Percentiles rank a stretch among this genome's conserved stretches.
Evolutionary conservation across 441 rosid genomes (phyloP).

Genomic region (Jatropha multifida): DNA sequence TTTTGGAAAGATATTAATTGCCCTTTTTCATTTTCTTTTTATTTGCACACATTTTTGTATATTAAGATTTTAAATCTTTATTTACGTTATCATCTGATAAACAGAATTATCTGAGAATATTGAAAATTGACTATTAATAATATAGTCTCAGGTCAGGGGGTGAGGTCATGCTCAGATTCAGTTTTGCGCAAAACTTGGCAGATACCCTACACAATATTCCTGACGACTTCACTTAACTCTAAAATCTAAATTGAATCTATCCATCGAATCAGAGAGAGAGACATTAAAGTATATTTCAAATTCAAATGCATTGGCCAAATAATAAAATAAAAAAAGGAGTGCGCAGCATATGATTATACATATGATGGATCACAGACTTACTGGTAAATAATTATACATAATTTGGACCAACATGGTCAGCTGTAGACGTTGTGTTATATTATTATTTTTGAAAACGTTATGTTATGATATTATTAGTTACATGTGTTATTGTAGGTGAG

Average conservation of each 20-base stretch:
- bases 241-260: slow-evolving; percentile 29
- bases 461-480: too few relatives aligned
- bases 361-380: not conserved
- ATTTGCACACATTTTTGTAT: too few relatives aligned
- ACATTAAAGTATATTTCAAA: slow-evolving; percentile 28
- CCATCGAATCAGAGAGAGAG: not conserved
- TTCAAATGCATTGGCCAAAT: slow-evolving; percentile 22
- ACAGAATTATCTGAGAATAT: too few relatives aligned
- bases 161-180: slow-evolving; percentile 29
- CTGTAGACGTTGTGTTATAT: too few relatives aligned
- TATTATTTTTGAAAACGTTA: too few relatives aligned
- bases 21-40: not conserved
- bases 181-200: slow-evolving; percentile 34
- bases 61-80: too few relatives aligned
- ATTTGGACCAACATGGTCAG: not conserved
- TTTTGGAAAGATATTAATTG: not conserved
- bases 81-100: too few relatives aligned
- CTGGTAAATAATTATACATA: not conserved
- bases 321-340: not conserved
- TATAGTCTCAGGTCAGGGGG: too few relatives aligned
- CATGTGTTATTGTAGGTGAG: not conserved
- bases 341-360: slow-evolving; percentile 15
- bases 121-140: too few relatives aligned
- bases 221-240: slow-evolving; percentile 30
- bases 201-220: slow-evolving; percentile 45